Evolutionary conservation across 2,329 filamentous ascomycete genomes (phyloP).

Genomic region (Diaporthe australafricana): DNA sequence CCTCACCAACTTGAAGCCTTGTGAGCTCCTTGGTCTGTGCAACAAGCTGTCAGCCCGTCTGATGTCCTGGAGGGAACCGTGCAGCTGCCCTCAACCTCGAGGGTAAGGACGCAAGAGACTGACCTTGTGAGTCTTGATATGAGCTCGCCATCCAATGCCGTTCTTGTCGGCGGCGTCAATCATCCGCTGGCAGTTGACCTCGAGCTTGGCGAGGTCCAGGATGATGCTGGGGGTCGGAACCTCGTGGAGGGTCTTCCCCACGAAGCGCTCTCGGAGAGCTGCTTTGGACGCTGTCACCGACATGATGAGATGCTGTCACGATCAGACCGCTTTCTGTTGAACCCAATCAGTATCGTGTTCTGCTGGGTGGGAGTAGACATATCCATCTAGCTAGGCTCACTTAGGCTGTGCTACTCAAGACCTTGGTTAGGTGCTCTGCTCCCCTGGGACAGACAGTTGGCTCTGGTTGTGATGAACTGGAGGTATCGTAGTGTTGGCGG

Average conservation of each 20-base stretch:
- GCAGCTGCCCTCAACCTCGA: not conserved
- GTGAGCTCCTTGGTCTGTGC: constrained; percentile 73
- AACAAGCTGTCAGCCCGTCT: not conserved
- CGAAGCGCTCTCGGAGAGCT: constrained; percentile 55
- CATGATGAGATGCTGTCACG: not conserved
- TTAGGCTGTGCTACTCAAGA: not conserved
- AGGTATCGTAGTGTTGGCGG: not conserved
- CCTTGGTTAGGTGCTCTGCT: not conserved
- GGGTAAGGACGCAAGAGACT: constrained; percentile 20
- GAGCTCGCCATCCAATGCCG: constrained; percentile 76
- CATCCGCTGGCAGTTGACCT: constrained; percentile 78
- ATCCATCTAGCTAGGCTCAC: not conserved
- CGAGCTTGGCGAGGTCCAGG: constrained; percentile 74
- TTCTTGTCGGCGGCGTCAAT: constrained; percentile 70
- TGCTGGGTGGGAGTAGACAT: not conserved
- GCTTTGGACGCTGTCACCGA: constrained; percentile 45
- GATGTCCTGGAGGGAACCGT: constrained; percentile 7
- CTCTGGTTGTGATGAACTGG: not conserved
- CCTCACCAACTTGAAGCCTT: constrained; percentile 75
- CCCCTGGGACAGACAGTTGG: not conserved
- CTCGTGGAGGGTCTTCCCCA: constrained; percentile 70
- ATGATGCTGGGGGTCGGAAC: constrained; percentile 76
- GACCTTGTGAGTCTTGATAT: constrained; percentile 89
- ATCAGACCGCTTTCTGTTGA: not conserved
- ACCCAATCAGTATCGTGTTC: constrained; percentile 2